These are phyloP conservation scores for Solanum sejunctum DNA, from an alignment of 257 asterid genomes.

Conservation along the genomic window DNA sequence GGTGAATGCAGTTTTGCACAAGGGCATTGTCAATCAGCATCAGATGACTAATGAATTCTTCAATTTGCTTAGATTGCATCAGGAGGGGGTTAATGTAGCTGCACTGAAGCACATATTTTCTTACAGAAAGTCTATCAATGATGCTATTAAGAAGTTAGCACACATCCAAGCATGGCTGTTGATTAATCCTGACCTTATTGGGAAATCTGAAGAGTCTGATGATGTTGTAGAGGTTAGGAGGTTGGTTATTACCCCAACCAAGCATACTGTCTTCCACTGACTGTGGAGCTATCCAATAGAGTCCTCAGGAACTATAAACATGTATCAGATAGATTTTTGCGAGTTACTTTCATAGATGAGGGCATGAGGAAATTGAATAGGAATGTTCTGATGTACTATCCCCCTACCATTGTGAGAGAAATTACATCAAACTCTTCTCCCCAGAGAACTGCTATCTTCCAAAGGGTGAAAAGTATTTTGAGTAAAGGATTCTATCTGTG, in stretches of 20 bases:
- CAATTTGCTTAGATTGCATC: constrained; percentile 34
- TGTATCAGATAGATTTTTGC: constrained; percentile 61
- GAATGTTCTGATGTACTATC: constrained; percentile 43
- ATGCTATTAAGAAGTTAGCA: constrained; percentile 37
- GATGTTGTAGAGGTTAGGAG: constrained; percentile 74
- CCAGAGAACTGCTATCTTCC: constrained; percentile 60
- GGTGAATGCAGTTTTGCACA: constrained; percentile 74
- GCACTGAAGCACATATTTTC: constrained; percentile 60
- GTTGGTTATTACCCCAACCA: constrained; percentile 61
- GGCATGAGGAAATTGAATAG: constrained; percentile 63
- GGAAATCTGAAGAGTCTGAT: constrained; percentile 35
- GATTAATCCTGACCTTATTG: constrained; percentile 51
- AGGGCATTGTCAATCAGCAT: constrained; percentile 74
- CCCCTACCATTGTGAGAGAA: constrained; percentile 47
- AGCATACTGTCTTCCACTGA: constrained; percentile 86
- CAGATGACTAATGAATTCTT: constrained; percentile 53
- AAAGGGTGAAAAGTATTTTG: constrained; percentile 47
- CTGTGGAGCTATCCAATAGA: constrained; percentile 68
- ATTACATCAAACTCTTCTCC: constrained; percentile 19
- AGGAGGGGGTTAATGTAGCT: constrained; percentile 46
- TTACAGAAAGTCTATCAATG: constrained; percentile 41
- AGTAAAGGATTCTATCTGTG: constrained; percentile 55
- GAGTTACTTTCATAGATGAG: constrained; percentile 92
- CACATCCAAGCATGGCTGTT: constrained; percentile 44
- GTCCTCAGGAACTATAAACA: constrained; percentile 54